Percentiles rank a stretch among this genome's conserved stretches.
Evolutionary conservation across 805 yeast genomes (phyloP).

Genomic region (Saccharomycopsis capsularis): DNA sequence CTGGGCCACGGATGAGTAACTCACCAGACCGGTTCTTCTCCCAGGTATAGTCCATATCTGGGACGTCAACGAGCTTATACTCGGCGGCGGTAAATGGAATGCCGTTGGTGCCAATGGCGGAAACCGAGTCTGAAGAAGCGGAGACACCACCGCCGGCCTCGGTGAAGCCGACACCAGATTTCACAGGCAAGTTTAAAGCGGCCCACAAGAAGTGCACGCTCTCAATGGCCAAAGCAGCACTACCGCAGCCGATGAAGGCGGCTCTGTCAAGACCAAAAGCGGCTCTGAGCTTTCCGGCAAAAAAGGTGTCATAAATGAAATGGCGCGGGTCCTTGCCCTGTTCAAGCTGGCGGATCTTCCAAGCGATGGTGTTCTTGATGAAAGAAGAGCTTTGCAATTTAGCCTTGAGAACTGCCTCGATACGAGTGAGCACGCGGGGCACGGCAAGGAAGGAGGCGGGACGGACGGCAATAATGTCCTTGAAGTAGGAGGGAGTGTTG

Average conservation of each 20-base stretch:
- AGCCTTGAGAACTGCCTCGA: conserved; percentile 50
- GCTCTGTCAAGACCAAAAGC: conserved; percentile 44
- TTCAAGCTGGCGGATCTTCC: conserved; percentile 25
- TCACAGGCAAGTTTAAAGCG: conserved; percentile 45
- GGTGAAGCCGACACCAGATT: conserved; percentile 70
- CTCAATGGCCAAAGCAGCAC: conserved; percentile 61
- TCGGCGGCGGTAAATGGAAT: conserved; percentile 50
- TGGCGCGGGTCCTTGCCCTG: conserved; percentile 19
- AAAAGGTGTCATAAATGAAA: conserved; percentile 28
- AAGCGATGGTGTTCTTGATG: conserved; percentile 25
- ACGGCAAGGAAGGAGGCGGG: conserved; percentile 57
- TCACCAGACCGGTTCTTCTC: conserved; percentile 49
- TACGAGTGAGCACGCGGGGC: conserved; percentile 56
- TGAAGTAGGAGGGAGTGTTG: conserved; percentile 30
- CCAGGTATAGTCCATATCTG: conserved; percentile 50
- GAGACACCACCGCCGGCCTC: conserved; percentile 46
- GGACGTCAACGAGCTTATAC: conserved; percentile 54
- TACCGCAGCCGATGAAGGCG: conserved; percentile 42
- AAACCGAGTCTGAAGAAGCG: conserved; percentile 26
- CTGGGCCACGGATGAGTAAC: conserved; percentile 57
- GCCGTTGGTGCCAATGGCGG: conserved; percentile 51
- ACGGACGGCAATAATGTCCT: conserved; percentile 27
- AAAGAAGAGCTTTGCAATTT: conserved; percentile 37
- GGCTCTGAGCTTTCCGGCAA: conserved; percentile 38
- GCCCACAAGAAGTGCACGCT: conserved; percentile 55